Evolutionary conservation across 768 basidiomycete genomes (phyloP).

Genomic region (Epithele typhae): DNA sequence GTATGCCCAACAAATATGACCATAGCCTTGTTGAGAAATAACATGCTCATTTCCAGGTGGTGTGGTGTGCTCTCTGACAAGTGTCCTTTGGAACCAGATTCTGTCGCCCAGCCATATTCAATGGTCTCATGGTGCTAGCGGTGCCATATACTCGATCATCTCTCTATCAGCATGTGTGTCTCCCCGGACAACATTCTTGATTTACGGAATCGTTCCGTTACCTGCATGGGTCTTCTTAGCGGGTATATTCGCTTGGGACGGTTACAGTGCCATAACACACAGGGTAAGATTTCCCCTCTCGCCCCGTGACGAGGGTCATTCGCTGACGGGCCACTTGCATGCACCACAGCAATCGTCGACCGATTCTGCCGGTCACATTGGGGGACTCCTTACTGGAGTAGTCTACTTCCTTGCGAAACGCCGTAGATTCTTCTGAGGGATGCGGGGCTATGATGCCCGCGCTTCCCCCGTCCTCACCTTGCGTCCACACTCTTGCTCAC

Average conservation of each 20-base stretch:
- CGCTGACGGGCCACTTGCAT: too few relatives aligned
- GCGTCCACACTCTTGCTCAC: too few relatives aligned
- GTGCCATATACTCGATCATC: conserved; percentile 68
- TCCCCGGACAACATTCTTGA: conserved; percentile 58
- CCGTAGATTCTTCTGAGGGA: conserved; percentile 19
- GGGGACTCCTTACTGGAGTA: conserved; percentile 58
- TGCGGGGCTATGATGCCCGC: too few relatives aligned
- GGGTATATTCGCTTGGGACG: conserved; percentile 62
- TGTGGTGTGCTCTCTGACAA: conserved; percentile 47
- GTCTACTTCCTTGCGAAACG: conserved; percentile 39
- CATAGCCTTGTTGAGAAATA: too few relatives aligned
- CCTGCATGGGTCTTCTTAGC: conserved; percentile 75
- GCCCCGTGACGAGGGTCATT: too few relatives aligned
- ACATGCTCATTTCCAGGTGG: conserved; percentile 44
- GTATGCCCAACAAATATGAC: too few relatives aligned
- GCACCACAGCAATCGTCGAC: too few relatives aligned
- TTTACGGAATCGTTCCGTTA: conserved; percentile 75
- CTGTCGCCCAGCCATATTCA: conserved; percentile 8
- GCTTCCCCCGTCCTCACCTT: too few relatives aligned
- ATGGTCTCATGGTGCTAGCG: conserved; percentile 69
- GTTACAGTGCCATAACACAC: conserved; percentile 34
- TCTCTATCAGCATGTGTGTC: conserved; percentile 69
- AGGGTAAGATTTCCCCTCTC: conserved; percentile 27
- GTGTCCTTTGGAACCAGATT: conserved; percentile 43
- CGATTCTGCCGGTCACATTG: conserved; percentile 67